Evolutionary conservation across 768 basidiomycete species (phyloP), one percentile per base, ranked within the genome.

Genomic region (Tricholoma matsutake): DNA sequence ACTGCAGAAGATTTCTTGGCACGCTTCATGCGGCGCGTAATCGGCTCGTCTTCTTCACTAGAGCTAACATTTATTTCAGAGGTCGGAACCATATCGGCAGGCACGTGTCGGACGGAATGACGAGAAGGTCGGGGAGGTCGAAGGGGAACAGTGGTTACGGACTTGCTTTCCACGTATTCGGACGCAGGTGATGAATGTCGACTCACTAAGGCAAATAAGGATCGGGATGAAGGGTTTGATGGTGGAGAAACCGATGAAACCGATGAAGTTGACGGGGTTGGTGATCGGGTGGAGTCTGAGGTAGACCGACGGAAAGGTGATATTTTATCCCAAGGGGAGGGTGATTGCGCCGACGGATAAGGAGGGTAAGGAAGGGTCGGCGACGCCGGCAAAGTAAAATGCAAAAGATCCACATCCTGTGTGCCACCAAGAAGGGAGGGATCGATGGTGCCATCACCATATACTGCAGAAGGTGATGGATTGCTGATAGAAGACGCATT

Each of bases 391-490:
- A 49, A n/a, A 37, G 47, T 49, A 4, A 29, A 37, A 14, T 41
- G 49, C 3, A 54, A 18, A 54, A 54, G 5, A 20, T 58, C 29
- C 37, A n/a, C 60, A 54, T 29, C 57, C 58, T n/a, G 58, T 53
- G 16, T 14, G 22, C 63, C 64, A 10, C 63, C 62, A 10, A 69
- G 59, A 20, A 67, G 31, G 10, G 62, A 62, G 5, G 68, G 68
- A 25, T 69, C 54, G 25, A 69, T 64, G 8, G 68, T 68, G 16
- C 66, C 68, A 57, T 67, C 47, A 7, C 58, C 63, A 16, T 62
- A 58, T 28, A 53, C 32, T 3, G n/a, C 28, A 18, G 56, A 20
- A 29, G 56, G 61, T 6, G 54, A 18, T 3, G 13, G 34, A n/a
- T 18, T 28, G 35, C 39, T 20, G 34, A 29, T 14, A 28, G 31